phyloP scores from a whole-genome alignment of 345 rosid species.

The Noccaea caerulescens region DNA sequence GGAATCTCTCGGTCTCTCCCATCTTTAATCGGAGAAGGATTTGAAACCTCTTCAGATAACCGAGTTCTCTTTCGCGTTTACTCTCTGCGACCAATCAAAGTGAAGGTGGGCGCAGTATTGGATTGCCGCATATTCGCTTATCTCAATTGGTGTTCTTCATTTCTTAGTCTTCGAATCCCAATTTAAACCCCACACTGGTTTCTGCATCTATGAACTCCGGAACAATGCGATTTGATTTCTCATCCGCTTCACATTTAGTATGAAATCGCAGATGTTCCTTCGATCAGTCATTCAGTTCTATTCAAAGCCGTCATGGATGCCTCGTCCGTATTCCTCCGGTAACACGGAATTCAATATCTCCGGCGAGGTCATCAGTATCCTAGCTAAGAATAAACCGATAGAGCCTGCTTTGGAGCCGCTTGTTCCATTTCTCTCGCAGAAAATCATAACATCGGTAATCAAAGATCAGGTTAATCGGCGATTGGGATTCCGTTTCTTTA shows the following conservation, averaged over 20 bases:
- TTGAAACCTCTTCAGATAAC: conserved; percentile 19
- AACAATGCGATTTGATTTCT: conserved; percentile 37
- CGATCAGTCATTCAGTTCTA: conserved; percentile 41
- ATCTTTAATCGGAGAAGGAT: conserved; percentile 3
- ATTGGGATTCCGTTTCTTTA: conserved; percentile 74
- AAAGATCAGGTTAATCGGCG: conserved; percentile 47
- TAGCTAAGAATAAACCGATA: conserved; percentile 54
- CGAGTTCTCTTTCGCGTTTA: not conserved
- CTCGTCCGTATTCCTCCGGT: conserved; percentile 36
- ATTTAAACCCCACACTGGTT: not conserved
- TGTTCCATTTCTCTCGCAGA: conserved; percentile 56
- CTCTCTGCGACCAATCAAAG: conserved; percentile 10
- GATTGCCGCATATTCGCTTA: not conserved
- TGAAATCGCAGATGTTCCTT: conserved; percentile 44
- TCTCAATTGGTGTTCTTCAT: conserved; percentile 10
- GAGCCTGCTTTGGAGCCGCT: conserved; percentile 69
- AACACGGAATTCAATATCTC: conserved; percentile 38
- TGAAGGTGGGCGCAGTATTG: not conserved
- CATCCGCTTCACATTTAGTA: conserved; percentile 21
- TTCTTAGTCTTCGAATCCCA: not conserved
- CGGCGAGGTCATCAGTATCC: conserved; percentile 57
- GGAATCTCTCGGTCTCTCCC: not conserved
- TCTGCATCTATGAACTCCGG: conserved; percentile 23
- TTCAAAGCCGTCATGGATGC: conserved; percentile 38
- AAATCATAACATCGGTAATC: conserved; percentile 54